These are phyloP conservation scores for Phytophthora melonis DNA, from an alignment of 352 stramenopile genomes.

Conservation along the genomic window DNA sequence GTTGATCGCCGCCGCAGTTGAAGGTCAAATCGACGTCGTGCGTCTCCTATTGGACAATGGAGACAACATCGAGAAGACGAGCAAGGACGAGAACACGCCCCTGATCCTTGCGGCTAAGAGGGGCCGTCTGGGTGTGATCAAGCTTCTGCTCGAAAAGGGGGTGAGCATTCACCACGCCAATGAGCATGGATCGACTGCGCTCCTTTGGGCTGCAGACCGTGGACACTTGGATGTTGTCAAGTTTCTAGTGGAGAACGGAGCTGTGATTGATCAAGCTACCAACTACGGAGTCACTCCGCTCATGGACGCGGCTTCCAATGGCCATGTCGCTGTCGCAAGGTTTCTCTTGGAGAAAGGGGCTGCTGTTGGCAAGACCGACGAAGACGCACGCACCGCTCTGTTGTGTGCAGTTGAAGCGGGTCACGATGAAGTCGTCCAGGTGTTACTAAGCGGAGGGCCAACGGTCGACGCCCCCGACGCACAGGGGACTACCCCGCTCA, in stretches of 20 bases:
- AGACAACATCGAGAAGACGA: neutral
- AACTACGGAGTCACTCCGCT: neutral
- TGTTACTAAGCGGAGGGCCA: too few species aligned
- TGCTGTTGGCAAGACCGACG: neutral
- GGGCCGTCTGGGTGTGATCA: neutral
- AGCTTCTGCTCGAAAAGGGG: conserved; percentile 1
- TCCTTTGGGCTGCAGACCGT: neutral
- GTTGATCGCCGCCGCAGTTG: neutral
- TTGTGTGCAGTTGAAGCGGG: too few species aligned
- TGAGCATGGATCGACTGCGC: neutral
- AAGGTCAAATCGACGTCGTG: neutral
- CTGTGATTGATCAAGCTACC: neutral
- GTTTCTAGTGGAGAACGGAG: neutral
- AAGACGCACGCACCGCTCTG: neutral
- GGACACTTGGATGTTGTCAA: neutral
- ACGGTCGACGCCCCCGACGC: too few species aligned
- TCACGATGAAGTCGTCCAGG: too few species aligned
- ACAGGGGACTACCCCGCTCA: too few species aligned
- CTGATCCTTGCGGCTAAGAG: neutral
- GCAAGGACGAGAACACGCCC: neutral
- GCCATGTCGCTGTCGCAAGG: neutral
- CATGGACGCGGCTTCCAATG: neutral
- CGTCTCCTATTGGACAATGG: neutral
- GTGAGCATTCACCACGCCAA: neutral
- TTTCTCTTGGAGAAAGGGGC: neutral